A percentile compares a stretch with the other conserved stretches of the same genome.
phyloP scores from a whole-genome alignment of 139 green algal species.

The Chlorella sp. region DNA sequence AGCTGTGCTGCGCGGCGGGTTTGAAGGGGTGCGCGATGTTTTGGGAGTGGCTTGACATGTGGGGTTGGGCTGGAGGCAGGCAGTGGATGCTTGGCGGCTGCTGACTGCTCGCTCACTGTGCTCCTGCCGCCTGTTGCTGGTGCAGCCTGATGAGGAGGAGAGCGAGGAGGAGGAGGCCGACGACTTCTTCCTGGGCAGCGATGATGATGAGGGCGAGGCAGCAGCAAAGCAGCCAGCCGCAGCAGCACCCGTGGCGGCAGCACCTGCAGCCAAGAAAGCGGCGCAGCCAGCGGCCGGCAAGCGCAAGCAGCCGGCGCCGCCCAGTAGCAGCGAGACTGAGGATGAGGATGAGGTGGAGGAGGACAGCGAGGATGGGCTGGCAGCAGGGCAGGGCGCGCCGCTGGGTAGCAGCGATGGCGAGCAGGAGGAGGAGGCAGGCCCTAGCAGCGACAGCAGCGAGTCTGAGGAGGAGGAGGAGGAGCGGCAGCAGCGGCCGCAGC shows the following conservation, averaged over 20 bases:
- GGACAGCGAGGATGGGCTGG: neutral
- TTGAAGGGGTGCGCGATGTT: too few relatives aligned
- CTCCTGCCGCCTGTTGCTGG: too few relatives aligned
- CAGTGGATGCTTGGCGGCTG: too few relatives aligned
- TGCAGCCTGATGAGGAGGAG: neutral
- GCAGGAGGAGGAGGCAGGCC: neutral
- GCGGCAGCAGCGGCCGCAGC: neutral
- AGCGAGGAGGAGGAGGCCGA: constrained; percentile 33
- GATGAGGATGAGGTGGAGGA: neutral
- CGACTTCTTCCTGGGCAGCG: constrained; percentile 52
- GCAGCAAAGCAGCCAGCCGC: constrained; percentile 2
- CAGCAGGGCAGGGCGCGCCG: neutral
- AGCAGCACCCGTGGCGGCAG: constrained; percentile 1
- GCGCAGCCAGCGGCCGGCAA: neutral
- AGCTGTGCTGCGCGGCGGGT: too few relatives aligned
- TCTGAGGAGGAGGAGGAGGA: neutral
- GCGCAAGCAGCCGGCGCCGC: neutral
- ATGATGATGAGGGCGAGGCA: constrained; percentile 17
- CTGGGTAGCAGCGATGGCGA: neutral
- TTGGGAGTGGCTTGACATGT: too few relatives aligned
- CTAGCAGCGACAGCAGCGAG: neutral
- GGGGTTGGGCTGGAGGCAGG: too few relatives aligned
- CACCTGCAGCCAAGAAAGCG: neutral
- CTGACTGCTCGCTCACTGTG: too few relatives aligned
- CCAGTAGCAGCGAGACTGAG: neutral